Evolutionary conservation across 495 filamentous ascomycete species (phyloP).

Genomic region (Aeminium ludgeri): DNA sequence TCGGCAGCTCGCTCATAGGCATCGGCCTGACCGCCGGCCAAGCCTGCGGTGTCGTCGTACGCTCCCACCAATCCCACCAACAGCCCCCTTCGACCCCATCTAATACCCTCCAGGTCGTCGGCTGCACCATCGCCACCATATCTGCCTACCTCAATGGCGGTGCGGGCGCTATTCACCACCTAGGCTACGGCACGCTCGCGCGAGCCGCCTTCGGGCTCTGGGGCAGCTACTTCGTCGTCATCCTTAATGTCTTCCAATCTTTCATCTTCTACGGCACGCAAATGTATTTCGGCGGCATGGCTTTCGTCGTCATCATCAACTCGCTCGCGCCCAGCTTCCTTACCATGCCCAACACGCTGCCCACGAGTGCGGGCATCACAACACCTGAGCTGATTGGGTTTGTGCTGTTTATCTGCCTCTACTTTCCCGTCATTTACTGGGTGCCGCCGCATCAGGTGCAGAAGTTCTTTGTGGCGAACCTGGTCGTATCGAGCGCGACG

Average conservation of each 20-base stretch:
- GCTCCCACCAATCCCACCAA: too few relatives aligned
- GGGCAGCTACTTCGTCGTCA: background rate
- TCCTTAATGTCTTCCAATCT: background rate
- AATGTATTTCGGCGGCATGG: background rate
- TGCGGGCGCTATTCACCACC: background rate
- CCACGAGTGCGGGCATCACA: background rate
- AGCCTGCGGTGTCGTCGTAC: too few relatives aligned
- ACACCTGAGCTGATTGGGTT: background rate
- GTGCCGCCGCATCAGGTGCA: too few relatives aligned
- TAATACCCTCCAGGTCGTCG: too few relatives aligned
- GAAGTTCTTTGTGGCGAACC: too few relatives aligned
- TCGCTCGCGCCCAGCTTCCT: background rate
- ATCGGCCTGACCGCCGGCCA: too few relatives aligned
- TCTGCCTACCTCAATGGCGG: background rate
- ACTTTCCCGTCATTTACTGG: too few relatives aligned
- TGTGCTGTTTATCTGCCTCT: background rate
- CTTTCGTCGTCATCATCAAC: background rate
- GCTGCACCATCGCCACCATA: background rate
- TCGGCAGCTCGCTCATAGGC: too few relatives aligned
- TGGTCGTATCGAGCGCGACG: too few relatives aligned
- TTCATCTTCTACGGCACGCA: conserved; percentile 1
- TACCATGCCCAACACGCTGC: background rate
- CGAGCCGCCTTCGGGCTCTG: background rate
- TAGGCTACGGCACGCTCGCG: background rate
- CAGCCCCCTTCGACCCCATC: too few relatives aligned